Percentiles rank a stretch among this genome's conserved stretches.
Conservation (phyloP, 768 basidiomycete species). For the Lentinula guzmanii region DNA sequence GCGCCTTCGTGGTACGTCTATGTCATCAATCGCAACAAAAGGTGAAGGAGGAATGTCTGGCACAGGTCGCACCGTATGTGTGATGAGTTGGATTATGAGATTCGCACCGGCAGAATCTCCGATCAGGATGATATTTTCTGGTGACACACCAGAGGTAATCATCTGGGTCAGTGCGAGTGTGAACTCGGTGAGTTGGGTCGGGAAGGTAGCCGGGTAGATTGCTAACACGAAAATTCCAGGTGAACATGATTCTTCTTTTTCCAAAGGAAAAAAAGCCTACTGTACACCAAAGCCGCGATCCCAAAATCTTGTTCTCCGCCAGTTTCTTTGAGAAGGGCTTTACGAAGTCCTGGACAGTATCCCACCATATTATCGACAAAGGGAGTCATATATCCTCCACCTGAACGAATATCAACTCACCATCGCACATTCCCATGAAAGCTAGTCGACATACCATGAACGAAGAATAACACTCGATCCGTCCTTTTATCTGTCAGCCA, state of each 20-base stretch:
- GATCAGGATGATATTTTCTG: constrained; percentile 24
- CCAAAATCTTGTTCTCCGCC: constrained; percentile 14
- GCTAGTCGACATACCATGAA: constrained; percentile 12
- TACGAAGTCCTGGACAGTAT: constrained; percentile 23
- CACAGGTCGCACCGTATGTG: constrained; percentile 26
- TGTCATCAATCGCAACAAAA: constrained; percentile 5
- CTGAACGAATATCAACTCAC: constrained; percentile 9
- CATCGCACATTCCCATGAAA: not conserved
- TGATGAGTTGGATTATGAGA: constrained; percentile 22
- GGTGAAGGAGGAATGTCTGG: constrained; percentile 15
- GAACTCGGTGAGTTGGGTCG: constrained; percentile 23
- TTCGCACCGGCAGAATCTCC: constrained; percentile 33
- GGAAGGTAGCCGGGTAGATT: constrained; percentile 19
- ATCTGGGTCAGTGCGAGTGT: constrained; percentile 22
- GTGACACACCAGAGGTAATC: constrained; percentile 20
- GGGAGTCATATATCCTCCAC: constrained; percentile 24
- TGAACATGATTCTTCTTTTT: not conserved
- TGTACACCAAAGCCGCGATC: constrained; percentile 24
- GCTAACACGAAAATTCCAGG: constrained; percentile 13
- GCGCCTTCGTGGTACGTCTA: constrained; percentile 3
- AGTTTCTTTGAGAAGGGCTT: constrained; percentile 16
- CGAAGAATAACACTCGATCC: constrained; percentile 25
- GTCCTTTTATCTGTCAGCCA: constrained; percentile 26
- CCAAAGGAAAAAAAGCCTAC: constrained; percentile 13
- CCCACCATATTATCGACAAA: constrained; percentile 12